Conservation (phyloP, 345 rosid genomes). For the Populus euphratica region DNA sequence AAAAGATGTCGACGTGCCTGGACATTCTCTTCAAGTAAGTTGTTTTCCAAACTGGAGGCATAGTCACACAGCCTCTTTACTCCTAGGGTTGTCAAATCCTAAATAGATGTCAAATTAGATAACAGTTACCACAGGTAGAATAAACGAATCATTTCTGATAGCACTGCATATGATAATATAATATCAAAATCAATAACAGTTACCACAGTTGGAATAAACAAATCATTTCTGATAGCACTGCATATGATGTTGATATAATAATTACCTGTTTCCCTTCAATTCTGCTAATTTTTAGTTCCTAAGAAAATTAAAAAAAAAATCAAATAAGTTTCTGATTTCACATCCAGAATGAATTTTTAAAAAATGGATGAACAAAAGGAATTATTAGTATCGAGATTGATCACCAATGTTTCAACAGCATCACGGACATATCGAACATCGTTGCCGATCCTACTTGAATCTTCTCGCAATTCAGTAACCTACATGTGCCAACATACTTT, state of each 20-base stretch:
- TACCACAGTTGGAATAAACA: conserved; percentile 11
- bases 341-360: neutral
- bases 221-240: neutral
- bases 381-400: conserved; percentile 8
- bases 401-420: conserved; percentile 76
- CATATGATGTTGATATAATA: neutral
- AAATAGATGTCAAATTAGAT: neutral
- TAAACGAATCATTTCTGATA: neutral
- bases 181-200: conserved; percentile 1
- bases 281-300: conserved; percentile 56
- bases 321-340: neutral
- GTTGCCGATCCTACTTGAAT: conserved; percentile 39
- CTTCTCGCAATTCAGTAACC: conserved; percentile 54
- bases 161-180: neutral
- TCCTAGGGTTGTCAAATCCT: conserved; percentile 42
- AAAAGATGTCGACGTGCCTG: conserved; percentile 38
- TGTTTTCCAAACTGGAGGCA: conserved; percentile 37
- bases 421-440: conserved; percentile 54
- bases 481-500: conserved; percentile 15
- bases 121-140: neutral
- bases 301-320: neutral
- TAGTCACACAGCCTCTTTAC: conserved; percentile 40
- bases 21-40: conserved; percentile 26
- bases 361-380: conserved; percentile 1
- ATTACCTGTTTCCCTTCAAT: conserved; percentile 74